phyloP scores from a whole-genome alignment of 179 eudicot genomes.

The Dionaea muscipula region DNA sequence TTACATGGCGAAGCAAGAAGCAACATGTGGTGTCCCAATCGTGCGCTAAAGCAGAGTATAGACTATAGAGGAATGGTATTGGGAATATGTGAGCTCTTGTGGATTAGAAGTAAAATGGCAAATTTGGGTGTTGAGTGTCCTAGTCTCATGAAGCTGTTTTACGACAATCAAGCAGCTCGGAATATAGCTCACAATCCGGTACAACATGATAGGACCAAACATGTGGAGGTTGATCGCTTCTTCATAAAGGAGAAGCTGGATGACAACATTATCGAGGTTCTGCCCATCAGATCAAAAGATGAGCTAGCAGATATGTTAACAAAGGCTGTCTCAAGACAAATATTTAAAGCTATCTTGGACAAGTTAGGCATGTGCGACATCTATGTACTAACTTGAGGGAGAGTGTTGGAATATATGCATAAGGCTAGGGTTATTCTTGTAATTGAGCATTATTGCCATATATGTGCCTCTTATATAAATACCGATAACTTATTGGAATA shows the following conservation, averaged over 20 bases:
- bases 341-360: neutral
- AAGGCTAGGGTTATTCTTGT: no score
- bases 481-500: no score
- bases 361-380: slow-evolving; percentile 1
- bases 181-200: neutral
- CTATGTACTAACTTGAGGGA: no score
- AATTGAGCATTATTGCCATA: no score
- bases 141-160: neutral
- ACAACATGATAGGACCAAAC: slow-evolving; percentile 1
- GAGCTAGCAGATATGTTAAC: neutral
- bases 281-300: neutral
- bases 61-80: neutral
- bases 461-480: no score
- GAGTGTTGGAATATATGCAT: no score
- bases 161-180: slow-evolving; percentile 3
- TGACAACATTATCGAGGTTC: neutral
- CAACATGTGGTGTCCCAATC: neutral
- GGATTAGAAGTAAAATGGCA: neutral
- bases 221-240: neutral
- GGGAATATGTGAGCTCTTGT: neutral
- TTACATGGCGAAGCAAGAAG: neutral
- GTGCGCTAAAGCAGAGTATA: neutral
- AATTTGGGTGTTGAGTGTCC: neutral
- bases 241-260: slow-evolving; percentile 2
- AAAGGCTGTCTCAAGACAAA: slow-evolving; percentile 1